Evolutionary conservation across 2,329 filamentous ascomycete genomes (phyloP), one percentile per base, ranked within the genome.

Genomic region (Pezicula rhizophila): DNA sequence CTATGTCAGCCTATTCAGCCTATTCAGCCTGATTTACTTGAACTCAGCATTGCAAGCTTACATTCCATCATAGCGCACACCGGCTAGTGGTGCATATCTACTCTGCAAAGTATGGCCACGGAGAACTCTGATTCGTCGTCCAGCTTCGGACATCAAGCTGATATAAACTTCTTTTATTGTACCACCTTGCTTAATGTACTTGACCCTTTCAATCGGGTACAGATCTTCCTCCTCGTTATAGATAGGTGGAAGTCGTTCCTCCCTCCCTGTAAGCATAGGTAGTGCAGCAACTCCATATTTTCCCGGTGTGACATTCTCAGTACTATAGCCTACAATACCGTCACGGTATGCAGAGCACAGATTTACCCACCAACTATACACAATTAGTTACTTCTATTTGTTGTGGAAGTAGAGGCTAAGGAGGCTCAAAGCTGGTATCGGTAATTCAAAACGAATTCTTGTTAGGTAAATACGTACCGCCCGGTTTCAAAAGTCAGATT

Each of bases 11-110:
- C 1, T 18, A 12, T n/a, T 38, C 14, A 42, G 15, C 17, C 1
- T 18, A 12, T n/a, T 25, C 15, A 7, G 15, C 18, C 5, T 25
- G 12, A 10, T 3, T 20, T 25, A 42, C 23, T 20, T 45, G n/a
- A 43, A 37, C 17, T 10, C n/a, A 35, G 4, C 11, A 44, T 15
- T 12, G 33, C n/a, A 12, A 25, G 65, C 74, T 61, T 63, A 78
- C 75, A 78, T 53, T 43, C 77, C 77, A 57, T 80, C 77, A 48
- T 79, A 79, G 49, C 77, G 67, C 17, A 80, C 59, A 3, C 77
- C 77, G 2, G 68, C 73, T 33, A 60, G 57, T 1, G 77, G 77
- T 2, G 77, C 74, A 48, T 73, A 66, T 1, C 68, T 64, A 48
- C 77, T 79, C 52, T 68, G 68, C 18, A 80, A 65, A 34, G 62